Evolutionary conservation across 306 rosid genomes (phyloP).

Genomic region (Parietaria judaica): DNA sequence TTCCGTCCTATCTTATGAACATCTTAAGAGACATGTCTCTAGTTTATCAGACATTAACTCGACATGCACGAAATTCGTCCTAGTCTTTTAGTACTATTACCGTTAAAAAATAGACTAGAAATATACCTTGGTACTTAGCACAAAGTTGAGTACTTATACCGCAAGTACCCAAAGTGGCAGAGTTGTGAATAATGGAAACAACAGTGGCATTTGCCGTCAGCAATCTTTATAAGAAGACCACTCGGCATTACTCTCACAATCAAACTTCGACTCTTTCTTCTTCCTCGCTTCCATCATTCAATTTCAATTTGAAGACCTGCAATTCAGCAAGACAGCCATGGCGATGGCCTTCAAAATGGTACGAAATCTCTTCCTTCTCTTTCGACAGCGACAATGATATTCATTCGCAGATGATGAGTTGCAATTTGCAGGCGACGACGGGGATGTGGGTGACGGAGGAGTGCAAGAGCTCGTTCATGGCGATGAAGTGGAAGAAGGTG

Average conservation of each 20-base stretch:
- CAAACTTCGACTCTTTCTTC: slow-evolving; percentile 6
- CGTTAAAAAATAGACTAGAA: too few species aligned
- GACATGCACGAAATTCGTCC: too few species aligned
- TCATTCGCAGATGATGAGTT: not conserved
- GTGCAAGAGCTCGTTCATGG: slow-evolving; percentile 95
- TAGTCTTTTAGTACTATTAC: too few species aligned
- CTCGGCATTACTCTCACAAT: slow-evolving; percentile 9
- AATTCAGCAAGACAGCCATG: slow-evolving; percentile 37
- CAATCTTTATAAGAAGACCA: slow-evolving; percentile 19
- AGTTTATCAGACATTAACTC: too few species aligned
- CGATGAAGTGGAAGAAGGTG: slow-evolving; percentile 98
- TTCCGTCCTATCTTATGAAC: too few species aligned
- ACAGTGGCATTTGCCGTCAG: slow-evolving; percentile 13
- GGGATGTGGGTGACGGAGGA: slow-evolving; percentile 99
- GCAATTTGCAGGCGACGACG: slow-evolving; percentile 65
- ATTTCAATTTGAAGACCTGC: not conserved
- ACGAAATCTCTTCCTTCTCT: not conserved
- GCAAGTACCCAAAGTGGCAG: slow-evolving; percentile 15
- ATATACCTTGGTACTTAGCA: too few species aligned
- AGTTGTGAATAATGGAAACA: slow-evolving; percentile 20
- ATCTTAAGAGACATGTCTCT: too few species aligned
- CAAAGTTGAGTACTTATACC: not conserved
- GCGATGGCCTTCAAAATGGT: slow-evolving; percentile 99
- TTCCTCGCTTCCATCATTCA: not conserved
- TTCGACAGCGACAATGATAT: not conserved